Evolutionary conservation across 495 filamentous ascomycete genomes (phyloP), one percentile per base, ranked within the genome.

Genomic region (Xylaria grammica): DNA sequence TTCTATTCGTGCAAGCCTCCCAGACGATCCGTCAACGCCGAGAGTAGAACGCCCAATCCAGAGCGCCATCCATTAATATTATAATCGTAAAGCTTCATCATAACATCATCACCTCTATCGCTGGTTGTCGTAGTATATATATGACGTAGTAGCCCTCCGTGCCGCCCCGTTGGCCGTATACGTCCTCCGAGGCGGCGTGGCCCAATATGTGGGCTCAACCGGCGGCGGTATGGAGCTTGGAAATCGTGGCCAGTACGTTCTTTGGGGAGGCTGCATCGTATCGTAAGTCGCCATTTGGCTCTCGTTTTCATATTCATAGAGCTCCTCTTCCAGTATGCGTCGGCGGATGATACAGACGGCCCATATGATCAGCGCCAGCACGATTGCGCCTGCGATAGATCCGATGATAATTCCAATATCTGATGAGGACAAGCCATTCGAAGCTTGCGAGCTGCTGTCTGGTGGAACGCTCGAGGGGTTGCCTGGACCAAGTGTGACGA

Each of bases 361-460:
- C 72, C 72, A 74, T 19, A 74, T 36, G n/a, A 72, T 19, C 34
- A 74, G 59, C 1, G 38, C 69, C 5, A 74, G 40, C 20, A 74
- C 56, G 13, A 67, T 42, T 11, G 67, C 69, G 1, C 72, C 72
- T 13, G 70, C 19, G 11, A 60, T 52, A 29, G 62, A 65, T 11
- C 72, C 72, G 3, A 70, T 62, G 27, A 74, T 67, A 10, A 74
- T 72, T 8, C 72, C 72, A 24, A 70, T 68, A n/a, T 69, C 57
- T 7, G 65, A 34, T 1, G 65, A 65, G 10, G 56, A 34, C 17
- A 68, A 50, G 22, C 65, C 66, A 22, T 66, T 63, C 15, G 72
- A 65, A 22, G 67, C 67, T 15, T 65, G 51, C 6, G 67, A 60
- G 8, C 61, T 67, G 17, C 58, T 60, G 11, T 62, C 22, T 15